These are phyloP conservation scores for Eutrema yunnanense DNA, from an alignment of 345 rosid species.

Conservation along the genomic window DNA sequence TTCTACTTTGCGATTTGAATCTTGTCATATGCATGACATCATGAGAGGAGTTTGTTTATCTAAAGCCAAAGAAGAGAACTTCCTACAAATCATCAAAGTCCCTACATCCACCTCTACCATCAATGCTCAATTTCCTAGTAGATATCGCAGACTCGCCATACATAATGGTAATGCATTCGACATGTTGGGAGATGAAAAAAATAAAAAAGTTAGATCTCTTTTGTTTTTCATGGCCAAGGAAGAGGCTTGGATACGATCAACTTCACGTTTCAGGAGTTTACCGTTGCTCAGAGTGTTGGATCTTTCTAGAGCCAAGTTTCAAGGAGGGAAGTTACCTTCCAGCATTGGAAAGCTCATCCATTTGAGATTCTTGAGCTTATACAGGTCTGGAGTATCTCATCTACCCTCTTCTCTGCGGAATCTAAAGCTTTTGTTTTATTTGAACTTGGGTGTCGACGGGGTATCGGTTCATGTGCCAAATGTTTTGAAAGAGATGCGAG, in stretches of 20 bases:
- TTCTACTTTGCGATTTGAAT: not conserved
- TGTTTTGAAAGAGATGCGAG: not conserved
- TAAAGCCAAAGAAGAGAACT: not conserved
- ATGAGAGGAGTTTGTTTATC: conserved; percentile 24
- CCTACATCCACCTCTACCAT: not conserved
- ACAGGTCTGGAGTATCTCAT: not conserved
- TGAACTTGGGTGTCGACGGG: conserved; percentile 5
- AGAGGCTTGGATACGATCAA: not conserved
- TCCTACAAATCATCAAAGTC: not conserved
- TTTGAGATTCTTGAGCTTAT: conserved; percentile 28
- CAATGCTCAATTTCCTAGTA: not conserved
- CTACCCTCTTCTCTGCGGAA: conserved; percentile 19
- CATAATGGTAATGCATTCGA: not conserved
- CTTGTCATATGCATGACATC: conserved; percentile 21
- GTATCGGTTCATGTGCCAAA: conserved; percentile 20
- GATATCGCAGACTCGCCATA: not conserved
- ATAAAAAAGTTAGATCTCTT: not conserved
- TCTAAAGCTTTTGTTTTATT: conserved; percentile 4
- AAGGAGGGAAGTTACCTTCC: conserved; percentile 24
- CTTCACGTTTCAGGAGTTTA: not conserved
- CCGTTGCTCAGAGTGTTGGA: conserved; percentile 24
- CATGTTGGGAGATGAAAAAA: not conserved
- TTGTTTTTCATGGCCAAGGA: not conserved
- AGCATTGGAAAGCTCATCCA: conserved; percentile 38
- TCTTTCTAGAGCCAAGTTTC: not conserved